Evolutionary conservation across 2,329 filamentous ascomycete species (phyloP).

Genomic region (Pezicula rhizophila): DNA sequence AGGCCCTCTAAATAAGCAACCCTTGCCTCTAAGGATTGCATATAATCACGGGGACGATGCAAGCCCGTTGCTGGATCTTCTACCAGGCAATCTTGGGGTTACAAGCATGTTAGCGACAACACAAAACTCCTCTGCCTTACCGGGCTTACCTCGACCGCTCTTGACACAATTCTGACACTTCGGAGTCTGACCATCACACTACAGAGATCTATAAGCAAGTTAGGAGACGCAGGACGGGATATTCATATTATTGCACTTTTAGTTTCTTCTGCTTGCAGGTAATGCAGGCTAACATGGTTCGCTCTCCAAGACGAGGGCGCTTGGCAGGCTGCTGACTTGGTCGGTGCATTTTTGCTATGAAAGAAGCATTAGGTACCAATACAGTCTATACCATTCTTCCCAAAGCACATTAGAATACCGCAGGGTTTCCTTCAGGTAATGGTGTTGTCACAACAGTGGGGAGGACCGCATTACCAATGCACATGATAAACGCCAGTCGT

Average conservation of each 20-base stretch:
- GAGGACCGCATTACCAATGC: no score
- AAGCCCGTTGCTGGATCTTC: conserved; percentile 31
- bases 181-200: conserved; percentile 21
- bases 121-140: no score
- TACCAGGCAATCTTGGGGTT: conserved; percentile 26
- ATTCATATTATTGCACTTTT: conserved; percentile 12
- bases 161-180: conserved; percentile 24
- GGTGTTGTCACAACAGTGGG: no score
- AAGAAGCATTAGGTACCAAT: no score
- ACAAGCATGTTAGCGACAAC: no score
- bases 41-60: conserved; percentile 28
- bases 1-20: conserved; percentile 26
- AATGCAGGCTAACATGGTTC: conserved; percentile 22
- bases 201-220: neutral
- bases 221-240: neutral
- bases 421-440: no score
- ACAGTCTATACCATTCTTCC: no score
- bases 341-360: no score
- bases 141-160: conserved; percentile 11
- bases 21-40: conserved; percentile 24
- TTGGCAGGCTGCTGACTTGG: conserved; percentile 8
- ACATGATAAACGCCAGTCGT: no score
- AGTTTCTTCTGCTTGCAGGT: conserved; percentile 23
- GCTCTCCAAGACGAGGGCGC: conserved; percentile 17
- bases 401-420: no score